Evolutionary conservation across 1,139 yeast genomes (phyloP), one percentile per base, ranked within the genome.

Genomic region (Zygoascus hellenicus): DNA sequence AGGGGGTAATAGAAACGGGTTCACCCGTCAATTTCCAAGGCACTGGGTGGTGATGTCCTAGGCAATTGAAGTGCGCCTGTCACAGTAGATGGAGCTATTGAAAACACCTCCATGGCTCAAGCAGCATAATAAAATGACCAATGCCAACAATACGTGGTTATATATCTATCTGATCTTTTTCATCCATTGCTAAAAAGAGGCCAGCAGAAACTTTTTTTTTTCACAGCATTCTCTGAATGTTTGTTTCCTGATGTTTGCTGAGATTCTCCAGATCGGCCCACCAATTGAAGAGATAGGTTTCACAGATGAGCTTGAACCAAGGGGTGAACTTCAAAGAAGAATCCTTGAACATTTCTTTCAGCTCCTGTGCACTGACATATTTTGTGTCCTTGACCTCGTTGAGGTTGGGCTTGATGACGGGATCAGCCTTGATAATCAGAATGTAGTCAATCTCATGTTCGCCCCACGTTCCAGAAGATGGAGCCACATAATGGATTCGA

Each of bases 381-480:
- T 74, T 77, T 60, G 71, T 71, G 63, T 86, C 96, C 63, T 81
- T 81, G 46, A 92, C 96, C 65, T 92, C 99, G 55, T 71, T 71
- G 29, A 65, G 65, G 63, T 89, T 90, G 42, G 75, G 75, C 36
- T 83, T 78, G 11, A 66, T 57, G 17, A 66, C 62, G 40, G 89
- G 81, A 53, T 76, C 72, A 29, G 89, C 70, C 61, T 75, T 78
- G 59, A 85, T 81, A 53, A 92, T 81, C 61, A 94, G 75, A 57
- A 92, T 94, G 67, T 92, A 92, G 67, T 92, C 99, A 56, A 92
- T 85, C 68, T 92, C 98, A 63, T 92, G 98, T 65, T 92, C 98
- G 44, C 97, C 98, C 98, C 98, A 92, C 50, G 80, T 77, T 26
- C 87, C 89, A 55, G 75, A 75, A 56, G 84, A 77, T 33, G 96